Conservation (phyloP, 1,139 yeast species). For the Hyphopichia fennica region DNA sequence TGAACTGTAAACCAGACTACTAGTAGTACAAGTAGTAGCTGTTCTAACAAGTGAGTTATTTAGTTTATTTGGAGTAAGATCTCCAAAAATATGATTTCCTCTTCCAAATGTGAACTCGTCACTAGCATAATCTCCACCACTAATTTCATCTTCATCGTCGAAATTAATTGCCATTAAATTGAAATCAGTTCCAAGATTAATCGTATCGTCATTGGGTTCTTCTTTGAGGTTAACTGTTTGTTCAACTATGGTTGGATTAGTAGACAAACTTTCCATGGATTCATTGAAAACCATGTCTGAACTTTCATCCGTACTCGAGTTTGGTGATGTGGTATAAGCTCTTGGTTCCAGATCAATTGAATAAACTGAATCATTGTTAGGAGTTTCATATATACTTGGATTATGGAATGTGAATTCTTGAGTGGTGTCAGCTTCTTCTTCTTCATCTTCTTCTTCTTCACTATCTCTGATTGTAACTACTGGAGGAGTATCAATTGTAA, state of each 20-base stretch:
- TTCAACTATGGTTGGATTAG: slow-evolving; percentile 15
- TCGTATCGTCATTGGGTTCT: not conserved
- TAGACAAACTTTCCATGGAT: slow-evolving; percentile 22
- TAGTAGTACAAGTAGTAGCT: not conserved
- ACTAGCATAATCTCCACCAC: not conserved
- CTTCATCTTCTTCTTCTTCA: not conserved
- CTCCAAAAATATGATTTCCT: not conserved
- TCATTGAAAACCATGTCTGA: slow-evolving; percentile 15
- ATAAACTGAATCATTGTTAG: slow-evolving; percentile 11
- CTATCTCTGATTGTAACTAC: too few relatives aligned
- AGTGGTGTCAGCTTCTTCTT: slow-evolving; percentile 1
- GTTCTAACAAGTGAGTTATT: not conserved
- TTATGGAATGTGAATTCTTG: slow-evolving; percentile 1
- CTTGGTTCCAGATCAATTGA: slow-evolving; percentile 12
- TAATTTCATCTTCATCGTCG: slow-evolving; percentile 3
- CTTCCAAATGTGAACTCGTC: slow-evolving; percentile 1
- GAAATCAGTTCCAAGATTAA: slow-evolving; percentile 8
- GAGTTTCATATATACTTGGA: not conserved
- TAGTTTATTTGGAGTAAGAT: not conserved
- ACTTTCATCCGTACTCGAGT: slow-evolving; percentile 5
- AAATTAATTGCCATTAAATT: slow-evolving; percentile 2
- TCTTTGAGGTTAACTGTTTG: slow-evolving; percentile 1
- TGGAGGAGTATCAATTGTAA: too few relatives aligned
- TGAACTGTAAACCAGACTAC: slow-evolving; percentile 2
- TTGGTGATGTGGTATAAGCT: slow-evolving; percentile 11